A percentile compares a stretch with the other conserved stretches of the same genome.
These are phyloP conservation scores for Exophiala mesophila DNA, from an alignment of 2,329 filamentous ascomycete genomes.

Conservation along the genomic window DNA sequence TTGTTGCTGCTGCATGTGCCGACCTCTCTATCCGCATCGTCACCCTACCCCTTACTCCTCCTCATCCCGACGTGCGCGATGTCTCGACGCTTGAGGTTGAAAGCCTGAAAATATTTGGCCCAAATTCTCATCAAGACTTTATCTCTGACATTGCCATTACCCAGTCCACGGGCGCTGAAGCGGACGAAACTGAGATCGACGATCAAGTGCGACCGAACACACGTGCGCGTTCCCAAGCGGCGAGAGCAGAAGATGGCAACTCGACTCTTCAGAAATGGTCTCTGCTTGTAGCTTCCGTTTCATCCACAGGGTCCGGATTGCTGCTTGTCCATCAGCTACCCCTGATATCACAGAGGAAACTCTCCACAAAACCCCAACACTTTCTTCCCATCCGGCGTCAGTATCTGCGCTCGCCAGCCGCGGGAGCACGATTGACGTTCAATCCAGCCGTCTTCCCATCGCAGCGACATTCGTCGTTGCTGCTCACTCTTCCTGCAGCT, in stretches of 20 bases:
- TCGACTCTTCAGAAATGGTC: slow-evolving; percentile 34
- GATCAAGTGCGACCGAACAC: slow-evolving; percentile 30
- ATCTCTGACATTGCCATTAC: slow-evolving; percentile 50
- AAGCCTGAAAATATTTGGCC: slow-evolving; percentile 43
- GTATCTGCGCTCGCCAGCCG: slow-evolving; percentile 46
- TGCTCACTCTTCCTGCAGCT: slow-evolving; percentile 48
- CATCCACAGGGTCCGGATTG: slow-evolving; percentile 40
- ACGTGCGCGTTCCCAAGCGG: slow-evolving; percentile 28
- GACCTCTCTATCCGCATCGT: slow-evolving; percentile 55
- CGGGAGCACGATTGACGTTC: slow-evolving; percentile 45
- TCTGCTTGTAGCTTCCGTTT: slow-evolving; percentile 44
- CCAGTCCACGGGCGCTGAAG: slow-evolving; percentile 38
- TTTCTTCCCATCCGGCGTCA: slow-evolving; percentile 44
- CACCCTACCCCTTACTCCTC: slow-evolving; percentile 51
- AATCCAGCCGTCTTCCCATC: slow-evolving; percentile 51
- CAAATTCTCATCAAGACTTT: slow-evolving; percentile 47
- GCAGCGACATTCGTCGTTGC: slow-evolving; percentile 49
- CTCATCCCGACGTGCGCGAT: slow-evolving; percentile 39
- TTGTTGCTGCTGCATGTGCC: slow-evolving; percentile 52
- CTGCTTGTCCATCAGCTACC: slow-evolving; percentile 43
- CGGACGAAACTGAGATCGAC: slow-evolving; percentile 30
- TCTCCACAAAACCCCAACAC: slow-evolving; percentile 32
- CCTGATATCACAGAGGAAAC: slow-evolving; percentile 29
- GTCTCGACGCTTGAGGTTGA: slow-evolving; percentile 40
- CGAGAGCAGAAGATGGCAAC: slow-evolving; percentile 11